phyloP scores from a whole-genome alignment of 257 asterid species.

The Ehretia macrophylla region DNA sequence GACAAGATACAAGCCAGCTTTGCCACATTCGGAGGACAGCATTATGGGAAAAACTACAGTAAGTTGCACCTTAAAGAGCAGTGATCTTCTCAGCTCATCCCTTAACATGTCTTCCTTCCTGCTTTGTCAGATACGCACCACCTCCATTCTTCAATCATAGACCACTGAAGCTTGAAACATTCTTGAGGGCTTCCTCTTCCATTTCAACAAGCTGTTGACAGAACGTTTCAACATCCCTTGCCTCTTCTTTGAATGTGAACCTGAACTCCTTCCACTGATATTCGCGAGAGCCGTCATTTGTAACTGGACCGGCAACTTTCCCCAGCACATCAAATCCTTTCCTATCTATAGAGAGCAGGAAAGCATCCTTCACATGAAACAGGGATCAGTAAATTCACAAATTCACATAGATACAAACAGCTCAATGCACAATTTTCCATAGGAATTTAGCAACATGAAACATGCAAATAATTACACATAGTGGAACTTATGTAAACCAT shows the following conservation, averaged over 20 bases:
- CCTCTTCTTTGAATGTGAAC: slow-evolving; percentile 52
- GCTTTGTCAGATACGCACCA: too few species aligned
- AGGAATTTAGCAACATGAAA: too few species aligned
- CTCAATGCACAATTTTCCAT: too few species aligned
- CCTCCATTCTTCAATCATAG: slow-evolving; percentile 25
- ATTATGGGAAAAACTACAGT: too few species aligned
- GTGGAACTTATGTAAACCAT: too few species aligned
- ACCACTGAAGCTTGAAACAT: slow-evolving; percentile 52
- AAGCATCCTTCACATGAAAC: slow-evolving; percentile 63
- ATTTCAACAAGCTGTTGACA: slow-evolving; percentile 63
- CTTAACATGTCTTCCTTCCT: too few species aligned
- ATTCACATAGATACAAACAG: neutral
- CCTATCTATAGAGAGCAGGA: slow-evolving; percentile 63
- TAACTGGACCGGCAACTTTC: slow-evolving; percentile 51
- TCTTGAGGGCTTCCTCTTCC: slow-evolving; percentile 84
- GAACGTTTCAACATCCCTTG: slow-evolving; percentile 50
- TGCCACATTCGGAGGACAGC: too few species aligned
- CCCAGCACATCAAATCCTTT: slow-evolving; percentile 81
- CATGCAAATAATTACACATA: too few species aligned
- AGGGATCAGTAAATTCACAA: neutral
- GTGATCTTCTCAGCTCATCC: too few species aligned
- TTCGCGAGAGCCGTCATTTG: slow-evolving; percentile 55
- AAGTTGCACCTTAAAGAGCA: too few species aligned
- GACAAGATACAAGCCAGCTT: too few species aligned
- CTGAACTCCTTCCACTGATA: slow-evolving; percentile 80